A percentile compares a stretch with the other conserved stretches of the same genome.
These are phyloP conservation scores for Nyctanthes arbortristis DNA, from an alignment of 257 asterid species.

Conservation along the genomic window DNA sequence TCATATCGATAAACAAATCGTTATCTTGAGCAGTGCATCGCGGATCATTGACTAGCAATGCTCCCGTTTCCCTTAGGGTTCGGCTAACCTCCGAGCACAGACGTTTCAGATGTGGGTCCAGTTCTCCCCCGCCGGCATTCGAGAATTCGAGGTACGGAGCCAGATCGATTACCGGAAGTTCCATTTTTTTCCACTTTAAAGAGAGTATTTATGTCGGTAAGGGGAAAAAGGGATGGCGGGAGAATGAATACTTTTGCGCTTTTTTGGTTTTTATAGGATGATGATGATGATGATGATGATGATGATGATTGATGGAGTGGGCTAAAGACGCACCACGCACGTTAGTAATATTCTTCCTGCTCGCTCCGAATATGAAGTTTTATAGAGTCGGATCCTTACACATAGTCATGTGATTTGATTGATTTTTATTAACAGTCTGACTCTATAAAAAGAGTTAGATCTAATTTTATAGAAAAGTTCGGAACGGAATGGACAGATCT, in stretches of 20 bases:
- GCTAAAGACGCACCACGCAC: no score
- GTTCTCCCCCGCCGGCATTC: slow-evolving; percentile 23
- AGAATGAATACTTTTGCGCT: background rate
- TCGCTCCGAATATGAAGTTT: no score
- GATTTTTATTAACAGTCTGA: no score
- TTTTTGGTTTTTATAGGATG: background rate
- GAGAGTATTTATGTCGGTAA: background rate
- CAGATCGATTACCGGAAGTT: slow-evolving; percentile 82
- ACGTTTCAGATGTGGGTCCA: slow-evolving; percentile 45
- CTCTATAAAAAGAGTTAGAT: no score
- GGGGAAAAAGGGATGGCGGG: slow-evolving; percentile 14
- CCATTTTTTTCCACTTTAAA: slow-evolving; percentile 34
- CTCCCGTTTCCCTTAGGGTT: slow-evolving; percentile 90
- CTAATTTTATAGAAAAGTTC: no score
- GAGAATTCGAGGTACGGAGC: slow-evolving; percentile 54
- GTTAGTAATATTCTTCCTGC: no score
- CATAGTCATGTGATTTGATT: no score
- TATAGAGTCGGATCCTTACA: no score
- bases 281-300: no score
- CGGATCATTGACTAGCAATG: slow-evolving; percentile 89
- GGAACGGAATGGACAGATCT: no score
- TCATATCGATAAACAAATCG: slow-evolving; percentile 85
- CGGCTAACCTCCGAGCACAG: slow-evolving; percentile 82
- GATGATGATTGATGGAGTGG: no score
- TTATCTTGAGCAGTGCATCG: slow-evolving; percentile 82